Base-by-base conservation (phyloP, 169 alveolate genomes). In the Plasmodium gallinaceum region DNA sequence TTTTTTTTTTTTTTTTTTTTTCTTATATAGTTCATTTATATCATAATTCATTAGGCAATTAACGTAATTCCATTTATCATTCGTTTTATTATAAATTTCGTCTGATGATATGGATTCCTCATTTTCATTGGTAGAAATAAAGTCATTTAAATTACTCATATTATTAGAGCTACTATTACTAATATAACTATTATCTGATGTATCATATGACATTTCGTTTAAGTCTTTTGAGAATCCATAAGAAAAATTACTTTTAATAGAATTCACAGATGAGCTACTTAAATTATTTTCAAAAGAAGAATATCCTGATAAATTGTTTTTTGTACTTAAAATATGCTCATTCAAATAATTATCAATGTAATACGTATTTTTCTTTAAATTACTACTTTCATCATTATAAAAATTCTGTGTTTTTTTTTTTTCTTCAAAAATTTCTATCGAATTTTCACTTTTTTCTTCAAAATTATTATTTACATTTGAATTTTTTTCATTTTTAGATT, bases 1-100 rank as follows among this genome's bases (percentile, higher is more conserved):
- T 86, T 62, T 71, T 46, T 86, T 85, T 61, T 85, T 85, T 58
- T 71, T 85, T 45, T 85, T 85, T 52, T 58, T 85, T 52, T 58
- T 85, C 46, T 61, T 70, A 24, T 12, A 22, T 43, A 76, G 6
- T 51, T 69, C 66, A 20, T 57, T 14, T 5, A 80, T 9, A 20
- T 65, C 92, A 42, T 70, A 45, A 58, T 70, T 70, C 39, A 46
- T 46, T 64, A 86, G 39, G 60, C 92, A 70, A 45, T 86, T 64
- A 2, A 58, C 57, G 69, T 86, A 43, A 39, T 70, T 60, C 92
- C 92, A 86, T 10, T 86, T 86, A n/a, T 86, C 69, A 32, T 45
- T 70, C 7, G 57, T 32, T 37, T 60, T 22, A 51, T 26, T 46
- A 32, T 26, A 62, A 8, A 70, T 58, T 52, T 69, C 87, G 39